These are phyloP conservation scores for Niebla homalea DNA, from an alignment of 495 filamentous ascomycete species.

Conservation along the genomic window DNA sequence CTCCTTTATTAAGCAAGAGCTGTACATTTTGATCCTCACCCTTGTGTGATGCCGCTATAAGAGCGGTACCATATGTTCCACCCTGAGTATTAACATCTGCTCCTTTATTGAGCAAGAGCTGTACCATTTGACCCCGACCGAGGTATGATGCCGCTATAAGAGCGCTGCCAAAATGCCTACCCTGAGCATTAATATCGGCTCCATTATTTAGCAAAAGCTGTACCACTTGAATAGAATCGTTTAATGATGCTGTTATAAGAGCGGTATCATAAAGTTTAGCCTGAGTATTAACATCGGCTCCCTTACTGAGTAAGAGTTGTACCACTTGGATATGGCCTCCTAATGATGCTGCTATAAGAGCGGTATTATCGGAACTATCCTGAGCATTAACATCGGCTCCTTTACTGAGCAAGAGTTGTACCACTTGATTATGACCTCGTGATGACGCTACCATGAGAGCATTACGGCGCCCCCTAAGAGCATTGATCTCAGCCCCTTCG, in stretches of 20 bases:
- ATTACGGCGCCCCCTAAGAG: too few relatives aligned
- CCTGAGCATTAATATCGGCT: neutral
- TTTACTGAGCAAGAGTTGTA: neutral
- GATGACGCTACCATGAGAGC: neutral
- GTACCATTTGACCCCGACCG: neutral
- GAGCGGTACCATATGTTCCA: too few relatives aligned
- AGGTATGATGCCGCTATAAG: neutral
- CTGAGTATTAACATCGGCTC: slow-evolving; percentile 2
- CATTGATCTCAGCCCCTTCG: neutral
- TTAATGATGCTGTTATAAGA: neutral
- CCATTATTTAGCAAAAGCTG: neutral
- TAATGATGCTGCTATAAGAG: neutral
- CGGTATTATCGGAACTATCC: neutral
- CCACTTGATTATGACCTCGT: neutral
- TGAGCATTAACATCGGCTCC: slow-evolving; percentile 1
- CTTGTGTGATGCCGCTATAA: too few relatives aligned
- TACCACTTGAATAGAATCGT: neutral
- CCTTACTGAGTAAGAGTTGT: neutral
- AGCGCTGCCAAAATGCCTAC: neutral
- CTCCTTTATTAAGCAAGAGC: too few relatives aligned
- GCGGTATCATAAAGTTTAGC: too few relatives aligned
- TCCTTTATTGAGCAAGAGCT: neutral
- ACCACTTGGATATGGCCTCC: neutral
- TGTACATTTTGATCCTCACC: too few relatives aligned
- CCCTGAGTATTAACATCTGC: slow-evolving; percentile 2